Evolutionary conservation across 2,329 filamentous ascomycete genomes (phyloP), one percentile per base, ranked within the genome.

Genomic region (Harringtonia aguacate): DNA sequence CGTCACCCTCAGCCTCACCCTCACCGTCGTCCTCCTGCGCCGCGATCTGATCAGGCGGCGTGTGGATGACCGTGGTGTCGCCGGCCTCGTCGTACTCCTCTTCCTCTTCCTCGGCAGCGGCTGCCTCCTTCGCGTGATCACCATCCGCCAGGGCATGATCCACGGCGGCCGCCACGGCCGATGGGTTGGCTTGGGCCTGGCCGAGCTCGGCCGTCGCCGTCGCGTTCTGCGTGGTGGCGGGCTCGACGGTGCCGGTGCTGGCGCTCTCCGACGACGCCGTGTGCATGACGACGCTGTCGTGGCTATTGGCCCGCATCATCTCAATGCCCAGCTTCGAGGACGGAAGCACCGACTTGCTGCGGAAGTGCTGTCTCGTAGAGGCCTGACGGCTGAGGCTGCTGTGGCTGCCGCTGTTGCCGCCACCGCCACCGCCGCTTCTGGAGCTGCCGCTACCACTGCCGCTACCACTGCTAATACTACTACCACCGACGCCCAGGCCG

Each of bases 271-370:
- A 6, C 24, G 72, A 71, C 12, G 64, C 61, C 8, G 33, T 40
- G 35, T 50, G 47, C 13, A 73, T 42, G 1, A 68, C 68, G 44
- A 86, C 76, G 56, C 89, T 95, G 39, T 94, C 90, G 54, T 90
- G 84, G 57, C 87, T 95, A 60, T 95, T 94, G 18, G 90, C 94
- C 39, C 90, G 80, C 86, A 95, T 90, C 90, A 97, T 95, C 61
- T 97, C 90, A 40, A 88, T 92, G 2, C 88, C 88, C 2, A 97
- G 75, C 61, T 95, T 95, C 1, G 88, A 95, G 43, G 83, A 85
- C 13, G 84, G 82, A 21, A 85, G 72, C 31, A 71, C 69, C 15
- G 67, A 64, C 51, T 79, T 79, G 47, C 65, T 68, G 31, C 75
- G 68, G 34, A 67, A 60, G 61, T 83, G 63, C 65, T 61, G 57